These are phyloP conservation scores for Aspergillus ellipticus DNA, from an alignment of 495 filamentous ascomycete species.

Conservation along the genomic window DNA sequence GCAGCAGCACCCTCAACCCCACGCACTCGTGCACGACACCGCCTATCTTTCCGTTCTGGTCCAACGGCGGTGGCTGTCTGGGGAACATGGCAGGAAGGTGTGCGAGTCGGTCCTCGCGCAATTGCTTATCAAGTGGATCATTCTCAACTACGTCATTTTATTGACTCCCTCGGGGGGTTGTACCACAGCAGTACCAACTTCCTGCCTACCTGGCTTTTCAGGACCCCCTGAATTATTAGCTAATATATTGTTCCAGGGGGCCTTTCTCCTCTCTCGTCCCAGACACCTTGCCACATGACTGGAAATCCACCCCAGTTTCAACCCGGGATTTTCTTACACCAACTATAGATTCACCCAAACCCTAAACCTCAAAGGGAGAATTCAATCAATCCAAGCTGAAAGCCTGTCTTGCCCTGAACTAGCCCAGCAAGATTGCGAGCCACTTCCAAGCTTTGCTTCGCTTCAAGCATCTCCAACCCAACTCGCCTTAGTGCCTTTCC, in stretches of 20 bases:
- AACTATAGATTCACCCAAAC: not conserved
- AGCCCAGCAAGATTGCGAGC: not conserved
- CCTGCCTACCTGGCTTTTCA: not conserved
- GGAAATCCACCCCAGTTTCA: not conserved
- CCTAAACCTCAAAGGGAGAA: not conserved
- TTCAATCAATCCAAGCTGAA: too few relatives aligned
- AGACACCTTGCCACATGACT: not conserved
- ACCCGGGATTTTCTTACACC: not conserved
- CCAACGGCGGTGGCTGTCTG: constrained; percentile 9
- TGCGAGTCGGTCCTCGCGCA: constrained; percentile 11
- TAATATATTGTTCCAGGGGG: not conserved
- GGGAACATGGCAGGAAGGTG: constrained; percentile 5
- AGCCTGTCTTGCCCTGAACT: not conserved
- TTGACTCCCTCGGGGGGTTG: constrained; percentile 9
- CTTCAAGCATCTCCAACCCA: not conserved
- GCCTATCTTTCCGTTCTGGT: constrained; percentile 7
- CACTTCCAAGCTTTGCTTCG: not conserved
- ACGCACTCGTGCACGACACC: constrained; percentile 15
- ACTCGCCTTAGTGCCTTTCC: not conserved
- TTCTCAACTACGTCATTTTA: constrained; percentile 20
- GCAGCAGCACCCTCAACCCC: constrained; percentile 5
- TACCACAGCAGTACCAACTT: not conserved
- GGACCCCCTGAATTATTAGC: not conserved
- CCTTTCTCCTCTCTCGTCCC: not conserved
- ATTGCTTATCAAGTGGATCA: constrained; percentile 9